Evolutionary conservation across 352 stramenopile genomes (phyloP).

Genomic region (Phytophthora sp.): DNA sequence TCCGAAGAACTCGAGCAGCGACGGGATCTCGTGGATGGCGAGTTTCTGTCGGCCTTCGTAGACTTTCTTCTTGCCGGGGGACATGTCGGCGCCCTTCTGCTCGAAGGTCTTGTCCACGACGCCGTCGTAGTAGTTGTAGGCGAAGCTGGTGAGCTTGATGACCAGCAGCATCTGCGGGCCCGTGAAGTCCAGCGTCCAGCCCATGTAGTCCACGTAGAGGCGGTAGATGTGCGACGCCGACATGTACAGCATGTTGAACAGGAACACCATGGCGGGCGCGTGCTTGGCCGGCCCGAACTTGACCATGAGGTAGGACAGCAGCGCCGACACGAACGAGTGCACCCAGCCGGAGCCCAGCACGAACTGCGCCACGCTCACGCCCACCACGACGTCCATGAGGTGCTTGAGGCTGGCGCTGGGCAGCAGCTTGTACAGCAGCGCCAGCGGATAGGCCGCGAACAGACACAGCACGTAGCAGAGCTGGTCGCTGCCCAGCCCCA

Average conservation of each 20-base stretch:
- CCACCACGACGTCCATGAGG: slow-evolving; percentile 91
- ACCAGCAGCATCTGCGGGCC: slow-evolving; percentile 93
- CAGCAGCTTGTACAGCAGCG: slow-evolving; percentile 89
- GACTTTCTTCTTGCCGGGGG: slow-evolving; percentile 29
- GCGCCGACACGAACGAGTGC: slow-evolving; percentile 92
- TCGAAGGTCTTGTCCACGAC: slow-evolving; percentile 64
- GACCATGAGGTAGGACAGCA: slow-evolving; percentile 93
- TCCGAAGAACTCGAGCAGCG: slow-evolving; percentile 94
- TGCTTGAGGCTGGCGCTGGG: slow-evolving; percentile 90
- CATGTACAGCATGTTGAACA: slow-evolving; percentile 96
- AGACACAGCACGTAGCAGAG: slow-evolving; percentile 91
- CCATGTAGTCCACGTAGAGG: slow-evolving; percentile 96
- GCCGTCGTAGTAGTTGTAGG: slow-evolving; percentile 98
- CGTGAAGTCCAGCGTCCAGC: slow-evolving; percentile 89
- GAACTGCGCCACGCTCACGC: slow-evolving; percentile 94
- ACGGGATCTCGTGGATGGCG: slow-evolving; percentile 85
- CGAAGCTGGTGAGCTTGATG: slow-evolving; percentile 98
- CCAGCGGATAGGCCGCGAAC: slow-evolving; percentile 94
- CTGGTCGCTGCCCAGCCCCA: slow-evolving; percentile 64
- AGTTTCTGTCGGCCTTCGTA: slow-evolving; percentile 54
- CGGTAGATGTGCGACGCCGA: slow-evolving; percentile 94
- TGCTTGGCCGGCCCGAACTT: slow-evolving; percentile 54
- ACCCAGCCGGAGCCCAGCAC: slow-evolving; percentile 94
- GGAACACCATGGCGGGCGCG: slow-evolving; percentile 88
- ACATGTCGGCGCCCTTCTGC: slow-evolving; percentile 31